phyloP scores from a whole-genome alignment of 2,329 filamentous ascomycete species.

The Verticillium dahliae region DNA sequence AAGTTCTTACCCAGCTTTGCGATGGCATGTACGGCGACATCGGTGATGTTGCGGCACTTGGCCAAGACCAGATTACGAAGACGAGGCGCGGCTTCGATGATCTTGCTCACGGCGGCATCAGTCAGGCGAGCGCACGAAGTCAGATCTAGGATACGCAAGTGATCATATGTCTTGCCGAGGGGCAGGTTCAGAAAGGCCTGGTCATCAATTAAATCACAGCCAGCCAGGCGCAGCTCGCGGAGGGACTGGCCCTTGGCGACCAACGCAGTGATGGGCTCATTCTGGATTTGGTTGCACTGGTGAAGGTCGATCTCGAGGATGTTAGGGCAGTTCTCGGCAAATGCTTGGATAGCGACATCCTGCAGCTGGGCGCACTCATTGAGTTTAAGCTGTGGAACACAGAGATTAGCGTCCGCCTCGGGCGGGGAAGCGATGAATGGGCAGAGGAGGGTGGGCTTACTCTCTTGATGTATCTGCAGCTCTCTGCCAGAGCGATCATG shows the following conservation, averaged over 20 bases:
- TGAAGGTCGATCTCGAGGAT: conserved; percentile 96
- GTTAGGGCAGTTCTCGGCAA: conserved; percentile 82
- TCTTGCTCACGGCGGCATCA: conserved; percentile 81
- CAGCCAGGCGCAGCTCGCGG: conserved; percentile 82
- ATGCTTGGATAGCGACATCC: conserved; percentile 74
- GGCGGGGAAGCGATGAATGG: background rate
- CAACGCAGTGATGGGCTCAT: conserved; percentile 75
- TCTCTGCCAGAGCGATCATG: conserved; percentile 71
- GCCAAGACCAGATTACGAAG: conserved; percentile 89
- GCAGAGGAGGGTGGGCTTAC: conserved; percentile 38
- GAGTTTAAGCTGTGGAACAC: conserved; percentile 67
- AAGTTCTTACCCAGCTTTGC: conserved; percentile 88
- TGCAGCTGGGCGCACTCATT: conserved; percentile 86
- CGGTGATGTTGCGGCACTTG: conserved; percentile 90
- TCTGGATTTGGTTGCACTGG: conserved; percentile 74
- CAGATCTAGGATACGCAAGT: conserved; percentile 85
- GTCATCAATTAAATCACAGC: conserved; percentile 80
- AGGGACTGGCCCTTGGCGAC: conserved; percentile 73
- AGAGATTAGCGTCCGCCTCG: background rate
- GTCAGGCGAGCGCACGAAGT: conserved; percentile 81
- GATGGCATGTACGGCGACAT: conserved; percentile 80
- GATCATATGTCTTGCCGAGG: conserved; percentile 65
- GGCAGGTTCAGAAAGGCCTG: conserved; percentile 80
- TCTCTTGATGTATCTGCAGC: conserved; percentile 79
- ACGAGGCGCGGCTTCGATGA: conserved; percentile 78